Conservation (phyloP, 768 basidiomycete species). For the Paxillus rubicundulus region DNA sequence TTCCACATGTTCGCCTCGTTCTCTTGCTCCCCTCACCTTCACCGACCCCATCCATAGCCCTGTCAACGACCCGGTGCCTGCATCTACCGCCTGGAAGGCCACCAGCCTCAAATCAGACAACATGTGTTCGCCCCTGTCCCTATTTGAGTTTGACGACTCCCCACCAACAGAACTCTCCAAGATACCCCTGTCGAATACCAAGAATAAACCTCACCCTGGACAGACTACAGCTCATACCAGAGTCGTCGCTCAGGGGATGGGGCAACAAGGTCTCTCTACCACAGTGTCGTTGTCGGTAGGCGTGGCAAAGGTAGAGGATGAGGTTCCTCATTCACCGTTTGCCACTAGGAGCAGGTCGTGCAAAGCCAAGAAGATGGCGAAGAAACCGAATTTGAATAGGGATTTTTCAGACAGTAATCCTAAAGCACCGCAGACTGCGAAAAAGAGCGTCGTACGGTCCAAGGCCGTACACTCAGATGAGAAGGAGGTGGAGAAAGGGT, state of each 20-base stretch:
- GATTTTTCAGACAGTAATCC: not conserved
- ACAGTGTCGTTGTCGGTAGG: slow-evolving; percentile 2
- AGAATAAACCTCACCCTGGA: slow-evolving; percentile 17
- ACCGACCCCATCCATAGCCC: not conserved
- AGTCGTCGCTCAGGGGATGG: not conserved
- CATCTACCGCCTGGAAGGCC: not conserved
- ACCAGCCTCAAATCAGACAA: slow-evolving; percentile 1
- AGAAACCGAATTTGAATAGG: slow-evolving; percentile 9
- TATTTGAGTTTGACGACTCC: slow-evolving; percentile 22
- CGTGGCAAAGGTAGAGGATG: not conserved
- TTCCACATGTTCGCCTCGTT: not conserved
- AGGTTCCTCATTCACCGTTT: not conserved
- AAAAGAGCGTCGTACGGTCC: slow-evolving; percentile 8
- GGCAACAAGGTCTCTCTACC: not conserved
- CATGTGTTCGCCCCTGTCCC: slow-evolving; percentile 20
- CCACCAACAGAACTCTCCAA: slow-evolving; percentile 20
- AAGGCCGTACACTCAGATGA: not conserved
- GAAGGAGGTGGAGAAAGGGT: not conserved
- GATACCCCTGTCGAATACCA: slow-evolving; percentile 19
- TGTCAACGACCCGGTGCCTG: not conserved
- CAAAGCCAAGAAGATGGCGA: slow-evolving; percentile 1
- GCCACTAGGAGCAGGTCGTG: not conserved
- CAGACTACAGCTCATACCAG: not conserved
- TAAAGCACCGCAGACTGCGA: not conserved
- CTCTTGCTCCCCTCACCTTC: slow-evolving; percentile 1